Conservation (phyloP, 2,329 filamentous ascomycete species). For the Fusarium annulatum region DNA sequence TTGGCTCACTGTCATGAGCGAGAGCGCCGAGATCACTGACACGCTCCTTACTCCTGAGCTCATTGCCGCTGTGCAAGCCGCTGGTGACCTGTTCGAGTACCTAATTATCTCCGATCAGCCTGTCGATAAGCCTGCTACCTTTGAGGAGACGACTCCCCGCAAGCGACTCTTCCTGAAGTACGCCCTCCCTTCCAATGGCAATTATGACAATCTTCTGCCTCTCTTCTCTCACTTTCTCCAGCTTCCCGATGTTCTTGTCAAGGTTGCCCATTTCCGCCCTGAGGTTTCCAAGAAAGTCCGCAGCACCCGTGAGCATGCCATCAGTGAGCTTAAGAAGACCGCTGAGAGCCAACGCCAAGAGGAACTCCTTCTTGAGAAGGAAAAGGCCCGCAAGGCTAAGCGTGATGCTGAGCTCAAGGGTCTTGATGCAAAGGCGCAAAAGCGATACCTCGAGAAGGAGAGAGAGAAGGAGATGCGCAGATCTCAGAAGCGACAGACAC, state of each 20-base stretch:
- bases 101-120: constrained; percentile 92
- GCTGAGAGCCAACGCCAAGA: constrained; percentile 85
- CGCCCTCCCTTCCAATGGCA: constrained; percentile 72
- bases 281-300: constrained; percentile 90
- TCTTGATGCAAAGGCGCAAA: constrained; percentile 84
- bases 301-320: constrained; percentile 81
- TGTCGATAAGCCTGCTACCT: constrained; percentile 82
- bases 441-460: constrained; percentile 86
- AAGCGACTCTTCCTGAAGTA: constrained; percentile 89
- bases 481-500: constrained; percentile 65
- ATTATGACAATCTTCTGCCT: constrained; percentile 74
- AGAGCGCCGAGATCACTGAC: constrained; percentile 95
- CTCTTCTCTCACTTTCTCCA: constrained; percentile 86
- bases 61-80: constrained; percentile 79
- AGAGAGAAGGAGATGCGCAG: constrained; percentile 76
- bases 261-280: constrained; percentile 84
- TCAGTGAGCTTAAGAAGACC: constrained; percentile 80
- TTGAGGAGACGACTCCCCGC: constrained; percentile 84
- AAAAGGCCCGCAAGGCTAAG: constrained; percentile 87
- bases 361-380: constrained; percentile 77
- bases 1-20: constrained; percentile 95
- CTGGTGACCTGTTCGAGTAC: constrained; percentile 84
- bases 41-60: constrained; percentile 88
- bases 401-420: constrained; percentile 82
- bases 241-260: constrained; percentile 83